Evolutionary conservation across 768 basidiomycete species (phyloP).

Genomic region (Pulveroboletus sp.): DNA sequence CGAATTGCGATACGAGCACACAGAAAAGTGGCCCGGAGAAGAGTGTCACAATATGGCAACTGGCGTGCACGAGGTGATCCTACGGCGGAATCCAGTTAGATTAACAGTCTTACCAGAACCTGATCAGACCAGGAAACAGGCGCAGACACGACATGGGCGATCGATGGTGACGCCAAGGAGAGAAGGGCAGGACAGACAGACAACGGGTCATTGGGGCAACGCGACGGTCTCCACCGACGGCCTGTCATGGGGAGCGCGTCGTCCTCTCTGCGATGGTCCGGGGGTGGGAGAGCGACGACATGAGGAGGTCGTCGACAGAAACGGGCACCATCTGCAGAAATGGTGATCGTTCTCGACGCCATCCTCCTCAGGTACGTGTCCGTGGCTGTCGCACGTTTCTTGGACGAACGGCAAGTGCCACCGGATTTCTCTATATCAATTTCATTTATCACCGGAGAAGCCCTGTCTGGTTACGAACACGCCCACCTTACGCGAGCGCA

Average conservation of each 20-base stretch:
- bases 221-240: slow-evolving; percentile 5
- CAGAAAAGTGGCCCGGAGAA: not conserved
- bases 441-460: slow-evolving; percentile 27
- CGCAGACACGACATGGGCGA: slow-evolving; percentile 1
- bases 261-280: too few species aligned
- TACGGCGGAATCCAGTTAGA: slow-evolving; percentile 5
- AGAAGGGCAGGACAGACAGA: slow-evolving; percentile 9
- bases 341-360: slow-evolving; percentile 13
- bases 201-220: slow-evolving; percentile 5
- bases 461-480: slow-evolving; percentile 13
- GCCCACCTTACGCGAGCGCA: slow-evolving; percentile 20
- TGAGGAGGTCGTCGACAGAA: too few species aligned
- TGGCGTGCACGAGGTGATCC: slow-evolving; percentile 3
- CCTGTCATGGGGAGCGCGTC: too few species aligned
- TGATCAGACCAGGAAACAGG: not conserved
- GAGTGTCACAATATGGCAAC: slow-evolving; percentile 8
- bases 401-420: slow-evolving; percentile 10
- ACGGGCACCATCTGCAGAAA: not conserved
- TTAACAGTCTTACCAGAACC: slow-evolving; percentile 14
- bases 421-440: slow-evolving; percentile 10
- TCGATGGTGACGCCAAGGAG: slow-evolving; percentile 8
- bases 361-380: slow-evolving; percentile 24
- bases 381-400: slow-evolving; percentile 16
- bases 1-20: slow-evolving; percentile 5
- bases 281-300: too few species aligned